These are phyloP conservation scores for Hansenula lynferdii DNA, from an alignment of 1,139 yeast species.

Conservation along the genomic window DNA sequence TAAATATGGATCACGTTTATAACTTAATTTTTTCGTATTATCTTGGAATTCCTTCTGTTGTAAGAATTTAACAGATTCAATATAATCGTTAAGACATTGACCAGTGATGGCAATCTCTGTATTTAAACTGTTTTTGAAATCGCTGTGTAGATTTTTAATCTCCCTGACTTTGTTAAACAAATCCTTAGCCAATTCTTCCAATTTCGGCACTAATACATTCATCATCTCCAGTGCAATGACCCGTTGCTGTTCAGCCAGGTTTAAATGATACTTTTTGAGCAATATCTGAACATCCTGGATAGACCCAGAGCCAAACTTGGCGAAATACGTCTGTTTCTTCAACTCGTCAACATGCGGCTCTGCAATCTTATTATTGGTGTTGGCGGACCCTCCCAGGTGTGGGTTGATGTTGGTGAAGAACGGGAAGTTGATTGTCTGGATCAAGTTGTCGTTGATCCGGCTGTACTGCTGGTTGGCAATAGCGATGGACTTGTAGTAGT, in stretches of 20 bases:
- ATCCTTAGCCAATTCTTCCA: conserved; percentile 67
- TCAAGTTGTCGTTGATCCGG: conserved; percentile 56
- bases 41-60: conserved; percentile 15
- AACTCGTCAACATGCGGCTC: conserved; percentile 31
- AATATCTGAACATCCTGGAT: conserved; percentile 45
- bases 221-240: conserved; percentile 54
- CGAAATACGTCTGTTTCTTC: conserved; percentile 44
- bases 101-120: conserved; percentile 54
- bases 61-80: conserved; percentile 30
- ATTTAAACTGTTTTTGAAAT: conserved; percentile 37
- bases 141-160: conserved; percentile 51
- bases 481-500: conserved; percentile 57
- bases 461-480: conserved; percentile 68
- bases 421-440: conserved; percentile 57
- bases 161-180: conserved; percentile 63
- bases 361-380: conserved; percentile 24
- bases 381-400: conserved; percentile 11
- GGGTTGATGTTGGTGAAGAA: conserved; percentile 30
- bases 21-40: conserved; percentile 19
- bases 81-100: conserved; percentile 39
- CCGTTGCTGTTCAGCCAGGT: conserved; percentile 38
- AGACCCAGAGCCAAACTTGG: conserved; percentile 46
- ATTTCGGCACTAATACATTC: conserved; percentile 55
- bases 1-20: conserved; percentile 59
- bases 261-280: conserved; percentile 40